These are phyloP conservation scores for Coffea eugenioides DNA, from an alignment of 257 asterid genomes.

Conservation along the genomic window DNA sequence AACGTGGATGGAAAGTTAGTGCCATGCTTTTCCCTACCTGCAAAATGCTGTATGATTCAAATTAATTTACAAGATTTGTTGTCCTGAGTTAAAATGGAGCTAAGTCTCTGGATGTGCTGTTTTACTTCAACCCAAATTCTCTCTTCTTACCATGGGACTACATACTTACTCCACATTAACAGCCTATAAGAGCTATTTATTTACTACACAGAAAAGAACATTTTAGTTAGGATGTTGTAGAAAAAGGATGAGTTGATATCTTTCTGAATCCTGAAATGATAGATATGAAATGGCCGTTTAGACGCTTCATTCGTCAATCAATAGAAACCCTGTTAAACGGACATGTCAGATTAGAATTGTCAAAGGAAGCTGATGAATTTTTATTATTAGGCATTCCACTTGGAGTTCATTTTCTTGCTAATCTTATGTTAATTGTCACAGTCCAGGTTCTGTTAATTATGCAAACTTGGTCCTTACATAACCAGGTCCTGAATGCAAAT, in stretches of 20 bases:
- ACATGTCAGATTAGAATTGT: neutral
- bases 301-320: neutral
- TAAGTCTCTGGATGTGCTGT: neutral
- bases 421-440: neutral
- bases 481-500: neutral
- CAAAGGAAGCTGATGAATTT: neutral
- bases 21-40: neutral
- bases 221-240: too few relatives aligned
- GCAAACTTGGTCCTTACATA: neutral
- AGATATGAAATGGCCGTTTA: neutral
- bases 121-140: neutral
- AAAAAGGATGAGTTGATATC: too few relatives aligned
- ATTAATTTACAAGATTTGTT: neutral
- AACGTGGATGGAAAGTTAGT: neutral
- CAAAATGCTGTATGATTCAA: neutral
- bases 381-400: neutral
- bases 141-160: neutral
- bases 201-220: too few relatives aligned
- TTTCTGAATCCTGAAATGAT: conserved; percentile 1
- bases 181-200: neutral
- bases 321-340: neutral
- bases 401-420: neutral
- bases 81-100: neutral
- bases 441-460: neutral
- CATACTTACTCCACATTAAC: neutral